Conservation (phyloP, 2,329 filamentous ascomycete genomes). For the Epicoccum sorghinum region DNA sequence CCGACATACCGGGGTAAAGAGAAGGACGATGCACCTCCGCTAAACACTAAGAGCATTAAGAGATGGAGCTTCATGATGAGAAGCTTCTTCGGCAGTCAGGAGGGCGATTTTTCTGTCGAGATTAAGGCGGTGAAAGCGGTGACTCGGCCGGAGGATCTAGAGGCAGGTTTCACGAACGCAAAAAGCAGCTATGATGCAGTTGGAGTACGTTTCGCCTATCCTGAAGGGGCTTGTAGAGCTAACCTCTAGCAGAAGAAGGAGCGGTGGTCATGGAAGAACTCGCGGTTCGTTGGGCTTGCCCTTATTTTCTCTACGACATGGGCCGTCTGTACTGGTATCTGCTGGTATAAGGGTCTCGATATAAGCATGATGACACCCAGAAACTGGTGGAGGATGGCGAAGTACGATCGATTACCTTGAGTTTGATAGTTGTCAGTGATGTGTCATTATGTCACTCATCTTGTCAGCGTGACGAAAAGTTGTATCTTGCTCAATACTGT, state of each 20-base stretch:
- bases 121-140: slow-evolving; percentile 62
- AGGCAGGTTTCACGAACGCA: slow-evolving; percentile 27
- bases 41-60: slow-evolving; percentile 67
- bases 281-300: slow-evolving; percentile 31
- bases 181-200: slow-evolving; percentile 8
- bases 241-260: slow-evolving; percentile 20
- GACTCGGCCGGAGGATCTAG: slow-evolving; percentile 28
- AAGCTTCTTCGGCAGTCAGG: slow-evolving; percentile 78
- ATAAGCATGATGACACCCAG: slow-evolving; percentile 29
- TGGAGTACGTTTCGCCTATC: neutral
- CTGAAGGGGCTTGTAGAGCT: neutral
- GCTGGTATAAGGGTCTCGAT: slow-evolving; percentile 33
- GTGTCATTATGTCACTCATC: too few species aligned
- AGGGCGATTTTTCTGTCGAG: slow-evolving; percentile 69
- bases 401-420: slow-evolving; percentile 6
- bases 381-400: slow-evolving; percentile 25
- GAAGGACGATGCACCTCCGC: slow-evolving; percentile 62
- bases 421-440: too few species aligned
- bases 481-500: too few species aligned
- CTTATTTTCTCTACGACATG: slow-evolving; percentile 31
- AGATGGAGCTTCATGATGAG: slow-evolving; percentile 79
- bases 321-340: slow-evolving; percentile 28
- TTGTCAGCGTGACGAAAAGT: too few species aligned
- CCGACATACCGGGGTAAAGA: slow-evolving; percentile 76
- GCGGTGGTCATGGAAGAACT: slow-evolving; percentile 35